phyloP scores from a whole-genome alignment of 2,329 filamentous ascomycete species.

The Ophiognomonia clavigignenti-juglandacearum region DNA sequence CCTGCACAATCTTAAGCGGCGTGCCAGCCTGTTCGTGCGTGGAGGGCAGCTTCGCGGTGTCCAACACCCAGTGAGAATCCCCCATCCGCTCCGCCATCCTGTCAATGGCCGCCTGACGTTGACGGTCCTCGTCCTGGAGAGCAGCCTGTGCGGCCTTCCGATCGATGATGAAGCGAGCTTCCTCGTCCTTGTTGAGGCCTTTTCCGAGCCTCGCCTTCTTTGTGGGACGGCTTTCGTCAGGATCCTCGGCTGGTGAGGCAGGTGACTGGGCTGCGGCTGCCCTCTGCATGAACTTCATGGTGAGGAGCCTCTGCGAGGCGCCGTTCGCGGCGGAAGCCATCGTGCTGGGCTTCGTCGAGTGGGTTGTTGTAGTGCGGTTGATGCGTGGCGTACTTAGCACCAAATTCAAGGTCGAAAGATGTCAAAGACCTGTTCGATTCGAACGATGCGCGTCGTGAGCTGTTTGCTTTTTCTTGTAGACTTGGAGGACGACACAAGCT shows the following conservation, averaged over 20 bases:
- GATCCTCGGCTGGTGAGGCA: slow-evolving; percentile 35
- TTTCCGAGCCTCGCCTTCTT: slow-evolving; percentile 60
- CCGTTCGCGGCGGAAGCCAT: slow-evolving; percentile 54
- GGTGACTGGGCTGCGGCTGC: slow-evolving; percentile 59
- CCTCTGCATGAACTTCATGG: slow-evolving; percentile 98
- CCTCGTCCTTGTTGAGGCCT: too few relatives aligned
- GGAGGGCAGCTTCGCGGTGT: slow-evolving; percentile 32
- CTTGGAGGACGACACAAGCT: too few relatives aligned
- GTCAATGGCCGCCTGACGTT: slow-evolving; percentile 56
- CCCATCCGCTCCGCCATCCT: slow-evolving; percentile 57
- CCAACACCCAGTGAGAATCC: slow-evolving; percentile 73
- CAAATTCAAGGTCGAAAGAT: too few relatives aligned
- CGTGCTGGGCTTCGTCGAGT: slow-evolving; percentile 8
- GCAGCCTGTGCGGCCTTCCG: slow-evolving; percentile 58
- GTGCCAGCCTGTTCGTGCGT: slow-evolving; percentile 21
- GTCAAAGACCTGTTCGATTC: too few relatives aligned
- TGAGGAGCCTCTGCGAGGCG: slow-evolving; percentile 83
- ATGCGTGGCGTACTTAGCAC: too few relatives aligned
- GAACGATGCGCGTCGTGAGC: too few relatives aligned
- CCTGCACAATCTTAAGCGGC: slow-evolving; percentile 54
- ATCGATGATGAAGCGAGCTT: slow-evolving; percentile 54
- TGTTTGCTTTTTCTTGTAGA: too few relatives aligned
- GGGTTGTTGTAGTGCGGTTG: not conserved
- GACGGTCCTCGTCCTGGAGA: slow-evolving; percentile 61
- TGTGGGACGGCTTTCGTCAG: slow-evolving; percentile 44